phyloP scores from a whole-genome alignment of 495 filamentous ascomycete genomes.

The Aspergillus bridgeri region DNA sequence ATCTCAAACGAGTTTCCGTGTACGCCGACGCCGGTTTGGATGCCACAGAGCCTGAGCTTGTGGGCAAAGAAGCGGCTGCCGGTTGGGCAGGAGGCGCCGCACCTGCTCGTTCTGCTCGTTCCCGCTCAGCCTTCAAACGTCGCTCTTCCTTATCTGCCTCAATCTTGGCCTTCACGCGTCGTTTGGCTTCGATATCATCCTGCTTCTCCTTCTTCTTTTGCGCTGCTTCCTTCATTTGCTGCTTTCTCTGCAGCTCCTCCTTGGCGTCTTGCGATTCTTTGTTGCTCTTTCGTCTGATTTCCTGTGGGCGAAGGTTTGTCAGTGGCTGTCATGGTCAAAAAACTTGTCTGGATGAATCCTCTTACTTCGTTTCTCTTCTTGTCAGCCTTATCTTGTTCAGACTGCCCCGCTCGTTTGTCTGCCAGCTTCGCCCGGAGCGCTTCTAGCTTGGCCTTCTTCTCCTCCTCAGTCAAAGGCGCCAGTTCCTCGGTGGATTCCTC shows the following conservation, averaged over 20 bases:
- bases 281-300: constrained; percentile 82
- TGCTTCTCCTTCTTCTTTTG: constrained; percentile 82
- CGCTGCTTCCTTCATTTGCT: constrained; percentile 84
- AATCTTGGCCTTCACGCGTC: constrained; percentile 85
- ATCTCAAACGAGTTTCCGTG: constrained; percentile 74
- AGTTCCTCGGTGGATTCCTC: constrained; percentile 89
- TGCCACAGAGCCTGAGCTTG: constrained; percentile 39
- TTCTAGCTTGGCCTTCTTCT: constrained; percentile 75
- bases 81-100: constrained; percentile 50
- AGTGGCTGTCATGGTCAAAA: not conserved
- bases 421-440: constrained; percentile 70
- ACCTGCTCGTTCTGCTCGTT: constrained; percentile 81
- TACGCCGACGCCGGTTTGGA: constrained; percentile 62
- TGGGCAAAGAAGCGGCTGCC: constrained; percentile 33
- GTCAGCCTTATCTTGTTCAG: constrained; percentile 73
- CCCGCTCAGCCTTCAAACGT: constrained; percentile 73
- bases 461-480: constrained; percentile 83
- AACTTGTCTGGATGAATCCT: not conserved
- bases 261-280: constrained; percentile 75
- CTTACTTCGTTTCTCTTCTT: constrained; percentile 84
- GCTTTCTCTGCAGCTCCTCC: constrained; percentile 79
- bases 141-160: constrained; percentile 86
- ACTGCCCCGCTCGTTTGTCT: constrained; percentile 68
- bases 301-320: constrained; percentile 38
- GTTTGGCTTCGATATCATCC: constrained; percentile 82